Percentiles rank a stretch among this genome's conserved stretches.
Conservation (phyloP, 2,329 filamentous ascomycete genomes). For the Penicillium sclerotigenum region DNA sequence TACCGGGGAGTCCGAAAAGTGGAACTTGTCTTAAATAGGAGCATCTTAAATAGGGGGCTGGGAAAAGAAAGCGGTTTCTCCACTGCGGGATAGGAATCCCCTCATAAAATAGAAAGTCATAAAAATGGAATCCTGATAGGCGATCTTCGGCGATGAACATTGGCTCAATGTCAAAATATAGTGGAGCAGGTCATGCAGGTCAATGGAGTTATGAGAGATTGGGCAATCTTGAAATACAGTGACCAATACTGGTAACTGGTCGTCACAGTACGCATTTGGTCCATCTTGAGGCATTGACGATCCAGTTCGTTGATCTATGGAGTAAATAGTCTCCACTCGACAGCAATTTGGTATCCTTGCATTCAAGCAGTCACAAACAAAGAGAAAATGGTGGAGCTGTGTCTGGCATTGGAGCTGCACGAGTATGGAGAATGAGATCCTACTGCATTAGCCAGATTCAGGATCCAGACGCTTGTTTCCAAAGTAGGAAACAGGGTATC, state of each 20-base stretch:
- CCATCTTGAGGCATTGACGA: conserved; percentile 5
- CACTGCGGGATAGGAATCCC: not conserved
- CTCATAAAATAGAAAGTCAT: not conserved
- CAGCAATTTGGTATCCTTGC: not conserved
- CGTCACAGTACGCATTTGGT: not conserved
- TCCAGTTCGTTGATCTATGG: conserved; percentile 9
- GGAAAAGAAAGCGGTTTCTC: not conserved
- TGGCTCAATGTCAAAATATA: not conserved
- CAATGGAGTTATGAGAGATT: conserved; percentile 1
- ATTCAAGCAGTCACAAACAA: not conserved
- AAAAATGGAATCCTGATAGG: not conserved
- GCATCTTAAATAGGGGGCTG: not conserved
- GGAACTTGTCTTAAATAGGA: not conserved
- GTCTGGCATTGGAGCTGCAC: not conserved
- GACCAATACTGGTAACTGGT: conserved; percentile 1
- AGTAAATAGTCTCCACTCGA: not conserved
- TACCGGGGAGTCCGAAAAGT: not conserved
- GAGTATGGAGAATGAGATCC: not conserved
- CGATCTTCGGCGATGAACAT: not conserved
- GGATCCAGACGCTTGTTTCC: not conserved
- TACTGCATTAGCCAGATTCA: not conserved
- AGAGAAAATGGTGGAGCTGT: not conserved
- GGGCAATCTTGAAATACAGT: conserved; percentile 8
- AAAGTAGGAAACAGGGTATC: not conserved
- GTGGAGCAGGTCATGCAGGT: conserved; percentile 4